Base-by-base conservation (phyloP, 495 filamentous ascomycete genomes). In the Penicillium taxi region DNA sequence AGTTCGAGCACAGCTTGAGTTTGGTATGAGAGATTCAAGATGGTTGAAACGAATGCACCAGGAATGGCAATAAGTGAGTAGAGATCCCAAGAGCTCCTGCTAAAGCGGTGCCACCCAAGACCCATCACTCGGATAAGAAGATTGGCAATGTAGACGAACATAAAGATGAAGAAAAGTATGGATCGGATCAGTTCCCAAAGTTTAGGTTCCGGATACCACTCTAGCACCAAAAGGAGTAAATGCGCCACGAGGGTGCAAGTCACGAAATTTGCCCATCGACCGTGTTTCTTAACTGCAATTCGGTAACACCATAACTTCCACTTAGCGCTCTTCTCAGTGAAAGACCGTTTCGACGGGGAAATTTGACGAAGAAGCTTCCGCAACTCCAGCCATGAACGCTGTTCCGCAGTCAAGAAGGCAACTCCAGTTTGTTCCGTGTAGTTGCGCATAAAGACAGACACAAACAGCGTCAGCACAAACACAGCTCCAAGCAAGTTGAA, bases 391-490 rank as follows among this genome's bases (percentile, higher is more conserved):
- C 91, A 99, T 0, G 89, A 94, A 44, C 91, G 80, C 59, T 99
- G 91, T 47, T 99, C 91, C 1, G 93, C 82, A 6, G 91, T 99
- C 47, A 99, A 61, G 60, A 88, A 99, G 1, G 91, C 91, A 37
- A 99, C 91, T 6, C 91, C 91, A 7, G 91, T 99, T 59, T 96
- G 88, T 64, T 99, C 91, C 3, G 91, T 96, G 66, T 96, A 96
- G 58, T 93, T 96, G 28, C 91, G 84, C 93, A 99, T 99, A 59
- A 99, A 99, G 32, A 99, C 91, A 44, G 91, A 96, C 22, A 96
- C 91, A 56, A 99, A 99, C 53, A 99, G 67, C 2, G 93, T 99
- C 61, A 99, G 69, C 33, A 99, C 86, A 67, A 99, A 99, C 53
- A 99, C 93, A 2, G 93, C 85, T 16, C 87, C 89, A 40, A 99